A percentile compares a stretch with the other conserved stretches of the same genome.
These are phyloP conservation scores for Rubia occidens DNA, from an alignment of 305 asterid genomes.

Conservation along the genomic window DNA sequence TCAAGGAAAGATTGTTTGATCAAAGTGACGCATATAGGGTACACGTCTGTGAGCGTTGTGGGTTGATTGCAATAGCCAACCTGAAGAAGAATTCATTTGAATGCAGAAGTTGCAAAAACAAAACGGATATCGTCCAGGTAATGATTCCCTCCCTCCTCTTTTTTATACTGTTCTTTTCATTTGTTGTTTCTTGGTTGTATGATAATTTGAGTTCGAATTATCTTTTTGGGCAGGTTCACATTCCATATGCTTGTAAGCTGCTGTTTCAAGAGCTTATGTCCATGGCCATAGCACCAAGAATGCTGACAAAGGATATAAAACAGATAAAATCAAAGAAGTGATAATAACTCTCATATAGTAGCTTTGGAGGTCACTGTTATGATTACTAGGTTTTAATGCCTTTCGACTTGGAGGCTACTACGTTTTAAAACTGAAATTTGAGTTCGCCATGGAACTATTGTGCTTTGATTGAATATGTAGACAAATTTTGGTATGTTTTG, in stretches of 20 bases:
- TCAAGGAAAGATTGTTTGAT: conserved; percentile 85
- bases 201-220: background rate
- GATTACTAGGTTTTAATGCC: background rate
- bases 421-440: background rate
- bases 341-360: conserved; percentile 22
- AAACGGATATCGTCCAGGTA: conserved; percentile 92
- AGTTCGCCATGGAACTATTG: no score
- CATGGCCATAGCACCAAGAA: conserved; percentile 96
- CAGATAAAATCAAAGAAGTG: conserved; percentile 48
- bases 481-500: no score
- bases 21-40: conserved; percentile 95
- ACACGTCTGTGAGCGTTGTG: conserved; percentile 87
- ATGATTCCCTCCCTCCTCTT: background rate
- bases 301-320: conserved; percentile 78
- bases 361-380: background rate
- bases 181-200: background rate
- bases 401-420: background rate
- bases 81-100: conserved; percentile 84
- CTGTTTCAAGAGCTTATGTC: conserved; percentile 96
- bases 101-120: conserved; percentile 95
- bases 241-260: conserved; percentile 91
- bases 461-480: no score
- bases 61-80: conserved; percentile 83
- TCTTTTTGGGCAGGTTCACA: conserved; percentile 54
- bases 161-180: background rate